These are phyloP conservation scores for Trichoderma koningii DNA, from an alignment of 2,329 filamentous ascomycete genomes.

Conservation along the genomic window DNA sequence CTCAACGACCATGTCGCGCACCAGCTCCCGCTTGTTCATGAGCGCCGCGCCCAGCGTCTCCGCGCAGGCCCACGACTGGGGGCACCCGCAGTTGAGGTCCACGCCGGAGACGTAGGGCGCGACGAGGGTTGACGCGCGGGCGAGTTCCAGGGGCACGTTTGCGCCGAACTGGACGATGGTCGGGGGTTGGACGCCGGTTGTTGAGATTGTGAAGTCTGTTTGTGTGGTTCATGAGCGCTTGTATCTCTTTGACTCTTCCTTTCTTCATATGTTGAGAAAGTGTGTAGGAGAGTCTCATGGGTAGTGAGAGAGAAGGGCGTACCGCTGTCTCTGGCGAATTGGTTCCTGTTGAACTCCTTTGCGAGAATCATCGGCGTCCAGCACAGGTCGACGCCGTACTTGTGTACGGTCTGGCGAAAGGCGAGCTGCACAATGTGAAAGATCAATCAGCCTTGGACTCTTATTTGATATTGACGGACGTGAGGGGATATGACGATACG, in stretches of 20 bases:
- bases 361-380: slow-evolving; percentile 74
- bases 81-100: slow-evolving; percentile 73
- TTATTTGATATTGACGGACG: neutral
- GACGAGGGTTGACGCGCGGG: slow-evolving; percentile 62
- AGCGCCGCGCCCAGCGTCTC: slow-evolving; percentile 69
- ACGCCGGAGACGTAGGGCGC: slow-evolving; percentile 65
- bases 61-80: slow-evolving; percentile 71
- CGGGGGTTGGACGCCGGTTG: slow-evolving; percentile 53
- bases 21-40: slow-evolving; percentile 65
- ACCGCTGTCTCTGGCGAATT: slow-evolving; percentile 63
- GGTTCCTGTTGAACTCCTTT: slow-evolving; percentile 67
- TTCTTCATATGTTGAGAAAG: neutral
- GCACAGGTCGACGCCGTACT: slow-evolving; percentile 65
- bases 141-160: slow-evolving; percentile 61
- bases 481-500: neutral
- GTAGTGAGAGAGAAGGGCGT: slow-evolving; percentile 26
- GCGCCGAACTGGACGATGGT: slow-evolving; percentile 70
- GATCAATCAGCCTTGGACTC: accelerated
- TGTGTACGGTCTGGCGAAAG: slow-evolving; percentile 66
- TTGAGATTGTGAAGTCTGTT: slow-evolving; percentile 63
- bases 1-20: slow-evolving; percentile 65
- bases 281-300: neutral
- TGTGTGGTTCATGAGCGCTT: neutral
- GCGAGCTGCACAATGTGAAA: slow-evolving; percentile 53
- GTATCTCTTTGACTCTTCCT: neutral